These are phyloP conservation scores for Colletotrichum chrysophilum DNA, from an alignment of 2,329 filamentous ascomycete genomes.

Conservation along the genomic window DNA sequence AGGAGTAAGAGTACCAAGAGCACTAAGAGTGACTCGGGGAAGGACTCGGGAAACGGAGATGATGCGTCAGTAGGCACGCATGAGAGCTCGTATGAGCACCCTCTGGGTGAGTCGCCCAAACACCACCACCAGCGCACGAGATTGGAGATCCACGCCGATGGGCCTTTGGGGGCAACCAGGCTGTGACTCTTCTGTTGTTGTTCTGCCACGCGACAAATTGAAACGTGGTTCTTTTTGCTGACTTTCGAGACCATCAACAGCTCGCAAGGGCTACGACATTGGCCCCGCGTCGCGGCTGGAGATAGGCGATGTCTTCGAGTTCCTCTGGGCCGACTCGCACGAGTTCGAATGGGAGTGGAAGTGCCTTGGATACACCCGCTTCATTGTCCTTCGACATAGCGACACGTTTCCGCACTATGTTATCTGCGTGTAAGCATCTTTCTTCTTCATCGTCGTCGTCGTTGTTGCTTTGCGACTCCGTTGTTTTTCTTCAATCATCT, in stretches of 20 bases:
- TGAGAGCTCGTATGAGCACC: slow-evolving; percentile 20
- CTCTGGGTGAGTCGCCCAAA: slow-evolving; percentile 14
- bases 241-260: background rate
- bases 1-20: slow-evolving; percentile 23
- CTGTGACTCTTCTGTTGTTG: background rate
- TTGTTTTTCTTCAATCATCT: background rate
- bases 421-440: slow-evolving; percentile 15
- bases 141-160: background rate
- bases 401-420: slow-evolving; percentile 18
- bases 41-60: slow-evolving; percentile 20
- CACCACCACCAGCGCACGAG: background rate
- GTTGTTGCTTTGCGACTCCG: background rate
- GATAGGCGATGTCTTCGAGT: slow-evolving; percentile 19
- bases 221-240: background rate
- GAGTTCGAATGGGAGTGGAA: slow-evolving; percentile 22
- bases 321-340: slow-evolving; percentile 19
- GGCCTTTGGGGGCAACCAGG: background rate
- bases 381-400: slow-evolving; percentile 19
- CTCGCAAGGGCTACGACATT: slow-evolving; percentile 20
- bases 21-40: slow-evolving; percentile 21
- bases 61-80: slow-evolving; percentile 21
- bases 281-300: slow-evolving; percentile 15
- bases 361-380: slow-evolving; percentile 19
- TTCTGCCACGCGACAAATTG: background rate
- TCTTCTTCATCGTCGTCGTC: background rate